These are phyloP conservation scores for Ophiocordyceps sinensis DNA, from an alignment of 2,329 filamentous ascomycete genomes.

Conservation along the genomic window DNA sequence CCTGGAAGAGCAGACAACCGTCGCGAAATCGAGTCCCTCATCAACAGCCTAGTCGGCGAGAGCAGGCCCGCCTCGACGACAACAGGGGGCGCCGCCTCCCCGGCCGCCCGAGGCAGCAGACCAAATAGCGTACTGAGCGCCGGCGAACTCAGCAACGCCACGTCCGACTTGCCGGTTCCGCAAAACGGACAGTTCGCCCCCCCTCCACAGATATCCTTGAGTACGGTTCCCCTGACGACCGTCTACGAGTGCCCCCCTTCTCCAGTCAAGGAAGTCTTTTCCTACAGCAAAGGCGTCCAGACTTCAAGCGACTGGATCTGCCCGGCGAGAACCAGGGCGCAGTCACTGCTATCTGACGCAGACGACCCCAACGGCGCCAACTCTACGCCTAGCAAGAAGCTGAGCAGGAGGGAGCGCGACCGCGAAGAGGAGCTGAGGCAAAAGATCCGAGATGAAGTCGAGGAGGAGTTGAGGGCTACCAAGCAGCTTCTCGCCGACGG, in stretches of 20 bases:
- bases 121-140: conserved; percentile 78
- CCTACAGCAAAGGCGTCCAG: conserved; percentile 95
- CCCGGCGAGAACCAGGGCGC: conserved; percentile 30
- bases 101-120: conserved; percentile 55
- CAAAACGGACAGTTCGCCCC: conserved; percentile 23
- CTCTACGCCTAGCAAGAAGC: conserved; percentile 52
- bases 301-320: conserved; percentile 63
- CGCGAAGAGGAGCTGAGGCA: conserved; percentile 80
- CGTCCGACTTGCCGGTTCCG: conserved; percentile 43
- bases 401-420: conserved; percentile 66
- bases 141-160: conserved; percentile 65
- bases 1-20: conserved; percentile 55
- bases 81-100: conserved; percentile 49
- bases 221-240: conserved; percentile 57
- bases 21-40: conserved; percentile 70
- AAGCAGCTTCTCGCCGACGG: conserved; percentile 43
- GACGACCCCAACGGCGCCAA: conserved; percentile 42
- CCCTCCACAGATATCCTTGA: conserved; percentile 50
- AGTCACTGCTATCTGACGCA: conserved; percentile 37
- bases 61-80: conserved; percentile 57
- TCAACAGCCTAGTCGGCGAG: conserved; percentile 70
- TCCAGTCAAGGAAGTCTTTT: conserved; percentile 70
- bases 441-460: conserved; percentile 75
- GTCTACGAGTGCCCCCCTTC: conserved; percentile 70
- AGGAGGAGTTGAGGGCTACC: conserved; percentile 73